phyloP scores from a whole-genome alignment of 768 basidiomycete genomes.

The Kondoa malvinella region DNA sequence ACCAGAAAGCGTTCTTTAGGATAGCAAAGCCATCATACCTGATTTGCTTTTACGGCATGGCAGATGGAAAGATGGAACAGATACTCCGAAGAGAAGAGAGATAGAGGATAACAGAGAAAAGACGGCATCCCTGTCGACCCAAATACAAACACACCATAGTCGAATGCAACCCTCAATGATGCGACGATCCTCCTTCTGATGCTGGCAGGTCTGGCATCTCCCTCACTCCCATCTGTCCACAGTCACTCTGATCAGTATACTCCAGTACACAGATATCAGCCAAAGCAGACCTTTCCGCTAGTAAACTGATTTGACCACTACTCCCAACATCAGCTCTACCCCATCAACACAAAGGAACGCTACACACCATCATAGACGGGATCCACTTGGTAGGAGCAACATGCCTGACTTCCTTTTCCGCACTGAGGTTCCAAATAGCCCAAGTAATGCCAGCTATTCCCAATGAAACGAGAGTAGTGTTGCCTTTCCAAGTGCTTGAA shows the following conservation, averaged over 20 bases:
- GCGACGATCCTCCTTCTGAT: too few species aligned
- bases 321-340: background rate
- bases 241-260: background rate
- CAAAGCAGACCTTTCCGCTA: background rate
- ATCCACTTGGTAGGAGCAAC: background rate
- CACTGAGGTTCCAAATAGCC: conserved; percentile 2
- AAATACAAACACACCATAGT: too few species aligned
- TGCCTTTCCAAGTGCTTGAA: background rate
- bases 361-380: background rate
- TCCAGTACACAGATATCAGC: background rate
- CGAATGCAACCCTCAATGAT: too few species aligned
- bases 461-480: background rate
- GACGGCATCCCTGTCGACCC: too few species aligned
- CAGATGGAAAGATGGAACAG: too few species aligned
- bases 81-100: too few species aligned
- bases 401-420: background rate
- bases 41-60: too few species aligned
- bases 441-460: background rate
- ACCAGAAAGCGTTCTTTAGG: too few species aligned
- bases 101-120: too few species aligned
- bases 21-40: too few species aligned
- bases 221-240: background rate
- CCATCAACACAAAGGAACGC: background rate
- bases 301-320: conserved; percentile 1
- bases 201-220: background rate